phyloP scores from a whole-genome alignment of 495 filamentous ascomycete species.

The Barbatosphaeria neglecta region DNA sequence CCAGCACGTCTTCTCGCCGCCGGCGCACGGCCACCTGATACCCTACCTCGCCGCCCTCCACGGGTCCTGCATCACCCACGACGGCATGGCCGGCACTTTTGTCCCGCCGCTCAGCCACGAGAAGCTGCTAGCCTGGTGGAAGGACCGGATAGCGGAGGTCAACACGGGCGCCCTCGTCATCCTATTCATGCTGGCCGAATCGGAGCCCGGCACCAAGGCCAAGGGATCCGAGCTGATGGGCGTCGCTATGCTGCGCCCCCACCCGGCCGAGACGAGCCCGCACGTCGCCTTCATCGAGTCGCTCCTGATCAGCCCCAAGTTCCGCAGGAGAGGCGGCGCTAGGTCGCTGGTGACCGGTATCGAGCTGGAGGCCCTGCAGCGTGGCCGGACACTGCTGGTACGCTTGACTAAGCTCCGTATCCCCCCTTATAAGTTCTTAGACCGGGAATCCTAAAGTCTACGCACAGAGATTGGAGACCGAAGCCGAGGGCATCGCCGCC shows the following conservation, averaged over 20 bases:
- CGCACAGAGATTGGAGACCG: constrained; percentile 19
- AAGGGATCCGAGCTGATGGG: constrained; percentile 22
- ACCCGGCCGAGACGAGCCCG: constrained; percentile 21
- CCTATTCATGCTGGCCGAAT: constrained; percentile 18
- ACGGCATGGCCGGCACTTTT: constrained; percentile 26
- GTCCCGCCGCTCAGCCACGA: constrained; percentile 24
- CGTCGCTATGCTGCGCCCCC: constrained; percentile 23
- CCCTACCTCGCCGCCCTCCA: constrained; percentile 30
- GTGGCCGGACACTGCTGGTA: constrained; percentile 26
- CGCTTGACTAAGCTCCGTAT: not conserved
- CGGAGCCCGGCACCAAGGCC: constrained; percentile 11
- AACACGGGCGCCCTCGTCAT: constrained; percentile 19
- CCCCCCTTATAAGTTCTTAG: not conserved
- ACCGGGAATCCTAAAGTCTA: not conserved
- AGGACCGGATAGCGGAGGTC: constrained; percentile 22
- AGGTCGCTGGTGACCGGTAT: constrained; percentile 18
- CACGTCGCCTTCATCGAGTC: constrained; percentile 26
- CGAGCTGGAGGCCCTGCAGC: constrained; percentile 22
- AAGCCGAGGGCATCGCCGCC: constrained; percentile 23
- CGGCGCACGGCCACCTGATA: constrained; percentile 19
- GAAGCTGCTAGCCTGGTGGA: constrained; percentile 28
- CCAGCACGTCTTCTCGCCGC: constrained; percentile 16
- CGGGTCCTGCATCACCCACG: constrained; percentile 23
- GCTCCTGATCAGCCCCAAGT: constrained; percentile 20
- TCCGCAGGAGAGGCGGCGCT: constrained; percentile 18